Conservation (phyloP, 2,329 filamentous ascomycete species). For the Fusarium pseudocircinatum region DNA sequence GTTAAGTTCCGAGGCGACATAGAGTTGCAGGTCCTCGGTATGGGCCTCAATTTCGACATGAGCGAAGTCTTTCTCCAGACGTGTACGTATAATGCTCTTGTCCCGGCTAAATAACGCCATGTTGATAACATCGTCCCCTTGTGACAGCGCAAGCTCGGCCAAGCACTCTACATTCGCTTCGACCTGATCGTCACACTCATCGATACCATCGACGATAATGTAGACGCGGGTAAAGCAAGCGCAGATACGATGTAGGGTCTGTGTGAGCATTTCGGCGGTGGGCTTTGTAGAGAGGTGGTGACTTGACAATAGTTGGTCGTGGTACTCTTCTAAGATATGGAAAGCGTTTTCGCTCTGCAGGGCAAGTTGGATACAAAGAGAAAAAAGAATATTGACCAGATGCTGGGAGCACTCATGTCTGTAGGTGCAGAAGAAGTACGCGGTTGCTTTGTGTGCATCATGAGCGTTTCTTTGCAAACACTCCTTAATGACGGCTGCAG, state of each 20-base stretch:
- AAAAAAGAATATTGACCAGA: neutral
- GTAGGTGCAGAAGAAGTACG: neutral
- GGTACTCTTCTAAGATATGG: neutral
- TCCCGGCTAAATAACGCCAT: conserved; percentile 15
- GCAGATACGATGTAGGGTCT: neutral
- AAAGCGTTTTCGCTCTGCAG: neutral
- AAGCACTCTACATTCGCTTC: neutral
- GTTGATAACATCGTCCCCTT: neutral
- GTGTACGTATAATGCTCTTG: neutral
- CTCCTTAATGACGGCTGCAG: neutral
- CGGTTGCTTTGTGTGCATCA: neutral
- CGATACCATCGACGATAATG: neutral
- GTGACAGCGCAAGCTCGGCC: neutral
- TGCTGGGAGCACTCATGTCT: neutral
- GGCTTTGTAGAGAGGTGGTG: neutral
- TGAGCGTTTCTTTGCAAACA: neutral
- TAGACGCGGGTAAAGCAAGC: neutral
- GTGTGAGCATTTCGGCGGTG: neutral
- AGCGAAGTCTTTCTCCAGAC: neutral
- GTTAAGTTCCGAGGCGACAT: conserved; percentile 1
- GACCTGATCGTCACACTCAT: neutral
- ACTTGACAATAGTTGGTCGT: neutral
- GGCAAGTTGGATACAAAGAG: neutral
- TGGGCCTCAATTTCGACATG: conserved; percentile 16
- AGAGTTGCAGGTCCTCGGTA: conserved; percentile 10